A percentile compares a stretch with the other conserved stretches of the same genome.
These are phyloP conservation scores for Rhodotorula sp. DNA, from an alignment of 1,284 basidiomycete species.

Conservation along the genomic window DNA sequence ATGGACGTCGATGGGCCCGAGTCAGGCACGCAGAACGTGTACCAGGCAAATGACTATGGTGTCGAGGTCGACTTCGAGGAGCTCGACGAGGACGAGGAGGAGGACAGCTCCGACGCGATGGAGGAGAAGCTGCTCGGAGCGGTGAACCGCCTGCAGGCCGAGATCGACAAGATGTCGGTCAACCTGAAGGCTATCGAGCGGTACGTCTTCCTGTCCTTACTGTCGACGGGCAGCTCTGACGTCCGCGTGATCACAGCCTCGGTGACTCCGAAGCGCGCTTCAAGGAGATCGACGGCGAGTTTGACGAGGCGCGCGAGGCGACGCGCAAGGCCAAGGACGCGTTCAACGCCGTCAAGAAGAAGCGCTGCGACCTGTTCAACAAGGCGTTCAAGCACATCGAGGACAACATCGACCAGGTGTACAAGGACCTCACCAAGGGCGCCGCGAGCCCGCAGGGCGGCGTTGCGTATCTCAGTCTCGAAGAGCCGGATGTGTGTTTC, in stretches of 20 bases:
- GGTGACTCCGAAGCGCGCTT: slow-evolving; percentile 79
- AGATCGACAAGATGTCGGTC: slow-evolving; percentile 92
- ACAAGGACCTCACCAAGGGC: slow-evolving; percentile 96
- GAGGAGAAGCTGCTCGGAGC: slow-evolving; percentile 75
- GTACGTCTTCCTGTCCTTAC: slow-evolving; percentile 51
- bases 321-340: slow-evolving; percentile 86
- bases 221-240: not conserved
- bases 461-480: slow-evolving; percentile 91
- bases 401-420: slow-evolving; percentile 88
- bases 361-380: slow-evolving; percentile 86
- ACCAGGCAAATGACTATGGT: slow-evolving; percentile 76
- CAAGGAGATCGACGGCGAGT: slow-evolving; percentile 59
- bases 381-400: slow-evolving; percentile 96
- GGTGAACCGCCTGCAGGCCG: slow-evolving; percentile 69
- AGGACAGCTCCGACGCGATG: slow-evolving; percentile 69
- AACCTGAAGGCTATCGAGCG: slow-evolving; percentile 94
- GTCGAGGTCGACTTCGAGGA: slow-evolving; percentile 84
- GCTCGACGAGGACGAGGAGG: slow-evolving; percentile 78
- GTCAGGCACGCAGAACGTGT: slow-evolving; percentile 70
- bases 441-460: slow-evolving; percentile 91
- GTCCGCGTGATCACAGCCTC: slow-evolving; percentile 59
- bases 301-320: slow-evolving; percentile 65
- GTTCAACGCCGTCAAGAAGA: slow-evolving; percentile 83
- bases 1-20: slow-evolving; percentile 90
- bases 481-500: slow-evolving; percentile 80